Base-by-base conservation (phyloP, 2,329 filamentous ascomycete genomes). In the Blastomyces emzantsi region DNA sequence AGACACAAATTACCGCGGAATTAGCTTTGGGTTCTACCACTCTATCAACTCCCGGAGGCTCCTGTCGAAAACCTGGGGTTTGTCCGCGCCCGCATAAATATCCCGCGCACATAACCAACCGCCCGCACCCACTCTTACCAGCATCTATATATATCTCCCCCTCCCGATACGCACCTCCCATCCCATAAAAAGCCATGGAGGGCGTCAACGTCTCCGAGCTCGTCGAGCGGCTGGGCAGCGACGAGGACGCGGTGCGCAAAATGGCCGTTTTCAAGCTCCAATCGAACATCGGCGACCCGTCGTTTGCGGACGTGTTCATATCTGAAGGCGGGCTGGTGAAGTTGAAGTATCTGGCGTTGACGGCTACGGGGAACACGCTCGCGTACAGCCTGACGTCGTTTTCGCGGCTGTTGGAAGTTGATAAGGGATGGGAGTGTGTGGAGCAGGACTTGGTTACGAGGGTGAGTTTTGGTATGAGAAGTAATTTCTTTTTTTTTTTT, bases 231-330 rank as follows among this genome's bases (percentile, higher is more conserved):
- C 77, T 88, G 64, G 79, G 81, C 55, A 84, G 83, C 69, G 82
- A 85, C 63, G 84, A 96, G 78, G 94, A 99, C 81, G 92, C 90
- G 63, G 88, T 90, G 69, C 90, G 92, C 73, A 99, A 99, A 78
- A 97, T 97, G 90, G 94, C 94, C 65, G 94, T 95, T 66, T 99
- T 99, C 84, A 97, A 97, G 80, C 86, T 99, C 68, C 94, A 99
- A 78, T 88, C 85, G 67, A 92, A 90, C 66, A 96, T 99, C 77
- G 93, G 92, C 74, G 94, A 99, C 77, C 93, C 93, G 33, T 89
- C 92, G 60, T 97, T 97, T 75, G 94, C 94, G 71, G 94, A 97
- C 75, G 87, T 95, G 70, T 99, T 99, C 79, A 96, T 97, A 66
- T 87, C 89, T 61, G 90, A 92, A 60, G 92, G 92, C 64, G 94